Percentiles rank a stretch among this genome's conserved stretches.
Evolutionary conservation across 2,329 filamentous ascomycete genomes (phyloP).

Genomic region (Emergomyces orientalis): DNA sequence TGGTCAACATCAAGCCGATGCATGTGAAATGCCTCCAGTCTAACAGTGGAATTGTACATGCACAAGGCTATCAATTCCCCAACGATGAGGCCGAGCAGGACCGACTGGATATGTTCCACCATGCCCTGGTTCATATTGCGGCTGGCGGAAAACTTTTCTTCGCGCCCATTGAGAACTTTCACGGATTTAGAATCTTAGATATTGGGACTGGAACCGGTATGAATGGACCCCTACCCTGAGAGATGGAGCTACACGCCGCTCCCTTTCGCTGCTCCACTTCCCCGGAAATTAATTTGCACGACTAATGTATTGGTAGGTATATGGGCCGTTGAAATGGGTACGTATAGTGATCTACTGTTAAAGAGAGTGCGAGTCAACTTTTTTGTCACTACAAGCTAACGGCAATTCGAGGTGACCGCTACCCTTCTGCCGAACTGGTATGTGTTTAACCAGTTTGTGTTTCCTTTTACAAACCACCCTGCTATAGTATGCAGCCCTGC

Average conservation of each 20-base stretch:
- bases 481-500: neutral
- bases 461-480: neutral
- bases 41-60: neutral
- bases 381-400: neutral
- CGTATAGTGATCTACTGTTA: constrained; percentile 6
- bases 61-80: constrained; percentile 22
- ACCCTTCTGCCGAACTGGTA: constrained; percentile 10
- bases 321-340: constrained; percentile 24
- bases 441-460: constrained; percentile 1
- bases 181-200: constrained; percentile 20
- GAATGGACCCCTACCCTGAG: neutral
- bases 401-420: constrained; percentile 21
- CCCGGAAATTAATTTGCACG: too few relatives aligned
- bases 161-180: constrained; percentile 18
- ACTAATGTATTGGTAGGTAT: constrained; percentile 18
- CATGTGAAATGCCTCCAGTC: neutral
- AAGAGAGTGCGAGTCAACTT: neutral
- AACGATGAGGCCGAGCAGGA: constrained; percentile 34
- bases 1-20: too few relatives aligned
- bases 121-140: constrained; percentile 19
- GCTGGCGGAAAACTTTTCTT: constrained; percentile 24
- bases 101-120: constrained; percentile 32
- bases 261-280: neutral
- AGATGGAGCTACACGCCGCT: neutral
- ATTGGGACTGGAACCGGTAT: constrained; percentile 25